These are phyloP conservation scores for Citrus cavaleriei DNA, from an alignment of 345 rosid species.

Conservation along the genomic window DNA sequence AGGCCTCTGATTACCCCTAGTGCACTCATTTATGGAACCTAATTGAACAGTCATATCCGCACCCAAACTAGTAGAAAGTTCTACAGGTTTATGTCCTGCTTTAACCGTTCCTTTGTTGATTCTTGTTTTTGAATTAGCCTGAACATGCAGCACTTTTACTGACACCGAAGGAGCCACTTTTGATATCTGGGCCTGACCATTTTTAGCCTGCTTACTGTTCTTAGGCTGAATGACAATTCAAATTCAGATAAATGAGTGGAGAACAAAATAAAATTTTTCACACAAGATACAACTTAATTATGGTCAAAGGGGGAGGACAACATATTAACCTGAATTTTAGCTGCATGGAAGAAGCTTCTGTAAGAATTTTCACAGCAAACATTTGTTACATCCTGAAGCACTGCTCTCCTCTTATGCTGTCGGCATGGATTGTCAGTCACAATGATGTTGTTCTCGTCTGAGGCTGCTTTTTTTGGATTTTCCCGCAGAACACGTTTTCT, in stretches of 20 bases:
- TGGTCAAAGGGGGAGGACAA: constrained; percentile 1
- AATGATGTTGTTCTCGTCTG: constrained; percentile 41
- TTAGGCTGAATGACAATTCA: constrained; percentile 41
- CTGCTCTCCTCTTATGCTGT: constrained; percentile 57
- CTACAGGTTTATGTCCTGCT: constrained; percentile 14
- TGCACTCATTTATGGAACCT: constrained; percentile 7
- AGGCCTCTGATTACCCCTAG: constrained; percentile 10
- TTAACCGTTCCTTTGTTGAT: constrained; percentile 5
- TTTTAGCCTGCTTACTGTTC: constrained; percentile 38
- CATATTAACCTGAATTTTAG: constrained; percentile 50
- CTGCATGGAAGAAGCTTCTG: constrained; percentile 46
- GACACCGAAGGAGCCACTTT: constrained; percentile 41
- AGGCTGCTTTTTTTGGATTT: constrained; percentile 48
- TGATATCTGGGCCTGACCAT: constrained; percentile 32
- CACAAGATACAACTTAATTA: not conserved
- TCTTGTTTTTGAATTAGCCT: constrained; percentile 21
- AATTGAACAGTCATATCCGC: constrained; percentile 19
- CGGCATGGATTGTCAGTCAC: constrained; percentile 21
- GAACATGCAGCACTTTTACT: constrained; percentile 16
- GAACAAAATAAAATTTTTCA: not conserved
- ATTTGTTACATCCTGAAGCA: constrained; percentile 73
- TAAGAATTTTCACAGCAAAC: constrained; percentile 41
- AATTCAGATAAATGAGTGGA: not conserved
- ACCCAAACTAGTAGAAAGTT: constrained; percentile 10
- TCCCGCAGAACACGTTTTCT: constrained; percentile 27